phyloP scores from a whole-genome alignment of 1,284 basidiomycete genomes.

The Sutorius eximius region DNA sequence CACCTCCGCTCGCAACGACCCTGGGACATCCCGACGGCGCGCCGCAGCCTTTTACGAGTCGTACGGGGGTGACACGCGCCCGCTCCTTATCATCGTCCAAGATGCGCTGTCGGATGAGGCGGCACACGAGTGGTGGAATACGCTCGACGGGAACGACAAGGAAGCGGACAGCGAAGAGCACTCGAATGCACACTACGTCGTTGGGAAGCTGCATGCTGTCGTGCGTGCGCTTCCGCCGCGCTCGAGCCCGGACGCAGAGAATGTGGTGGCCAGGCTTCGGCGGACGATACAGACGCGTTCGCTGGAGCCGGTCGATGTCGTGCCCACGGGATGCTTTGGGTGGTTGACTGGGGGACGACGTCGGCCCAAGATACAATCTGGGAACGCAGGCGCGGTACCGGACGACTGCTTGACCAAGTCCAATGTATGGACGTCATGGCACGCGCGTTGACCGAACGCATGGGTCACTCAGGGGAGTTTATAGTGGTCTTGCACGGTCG shows the following conservation, averaged over 20 bases:
- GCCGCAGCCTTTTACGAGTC: conserved; percentile 21
- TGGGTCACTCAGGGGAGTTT: background rate
- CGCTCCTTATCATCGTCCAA: conserved; percentile 27
- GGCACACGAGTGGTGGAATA: conserved; percentile 25
- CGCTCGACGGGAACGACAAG: background rate
- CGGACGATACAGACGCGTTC: conserved; percentile 24
- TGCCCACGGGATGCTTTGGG: conserved; percentile 21
- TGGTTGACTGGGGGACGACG: conserved; percentile 18
- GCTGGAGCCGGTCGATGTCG: conserved; percentile 24
- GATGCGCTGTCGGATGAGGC: conserved; percentile 23
- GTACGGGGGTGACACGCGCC: conserved; percentile 30
- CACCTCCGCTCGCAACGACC: conserved; percentile 11
- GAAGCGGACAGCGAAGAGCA: background rate
- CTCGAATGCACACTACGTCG: background rate
- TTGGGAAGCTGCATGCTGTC: conserved; percentile 20
- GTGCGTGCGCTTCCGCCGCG: conserved; percentile 23
- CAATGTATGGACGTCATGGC: conserved; percentile 20
- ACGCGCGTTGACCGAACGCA: background rate
- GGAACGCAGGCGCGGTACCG: background rate
- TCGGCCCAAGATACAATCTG: conserved; percentile 4
- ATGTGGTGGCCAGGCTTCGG: conserved; percentile 11
- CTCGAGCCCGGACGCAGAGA: background rate
- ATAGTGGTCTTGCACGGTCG: background rate
- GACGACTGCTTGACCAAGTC: conserved; percentile 18
- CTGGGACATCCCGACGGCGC: conserved; percentile 8